Base-by-base conservation (phyloP, 2,329 filamentous ascomycete species). In the Geosmithia flava region DNA sequence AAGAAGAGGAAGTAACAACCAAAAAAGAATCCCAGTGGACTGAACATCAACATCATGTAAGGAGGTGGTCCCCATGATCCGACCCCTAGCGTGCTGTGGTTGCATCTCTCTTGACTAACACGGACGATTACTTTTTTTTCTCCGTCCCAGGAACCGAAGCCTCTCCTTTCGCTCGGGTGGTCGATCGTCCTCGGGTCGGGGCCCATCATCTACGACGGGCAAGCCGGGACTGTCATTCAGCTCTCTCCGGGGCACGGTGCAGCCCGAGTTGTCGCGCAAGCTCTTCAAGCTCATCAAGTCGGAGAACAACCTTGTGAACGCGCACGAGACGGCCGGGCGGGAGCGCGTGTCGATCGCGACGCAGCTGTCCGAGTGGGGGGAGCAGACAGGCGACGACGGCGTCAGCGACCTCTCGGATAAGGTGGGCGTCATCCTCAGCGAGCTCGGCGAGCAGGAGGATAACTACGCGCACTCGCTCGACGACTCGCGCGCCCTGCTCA, bases 311-410 rank as follows among this genome's bases (percentile, higher is more conserved):
- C 82, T 90, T 37, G 89, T 97, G 58, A 74, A 77, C 46, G 85
- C 87, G 45, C 85, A 96, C 68, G 88, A 95, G 69, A 71, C 80
- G 7, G 93, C 91, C 7, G 87, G 83, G 45, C 85, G 84, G 51
- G 91, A 96, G 70, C 86, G 89, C 49, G 69, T 87, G 51, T 80
- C 81, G 46, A 89, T 97, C 59, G 93, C 90, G 16, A 81, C 82
- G 11, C 91, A 97, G 70, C 79, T 98, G 43, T 95, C 88, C 7
- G 90, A 97, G 56, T 98, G 93, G 93, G 93, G 93, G 50, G 90
- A 97, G 68, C 79, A 86, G 51, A 96, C 90, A 2, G 78, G 80
- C 47, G 93, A 98, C 59, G 88, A 95, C 52, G 80, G 82, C 47
- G 75, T 97, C 58, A 88, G 81, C 47, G 93, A 97, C 62, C 78